Evolutionary conservation across 371 early-diverging fungal genomes (phyloP), one percentile per base, ranked within the genome.

Genomic region (Saksenaea oblongispora): DNA sequence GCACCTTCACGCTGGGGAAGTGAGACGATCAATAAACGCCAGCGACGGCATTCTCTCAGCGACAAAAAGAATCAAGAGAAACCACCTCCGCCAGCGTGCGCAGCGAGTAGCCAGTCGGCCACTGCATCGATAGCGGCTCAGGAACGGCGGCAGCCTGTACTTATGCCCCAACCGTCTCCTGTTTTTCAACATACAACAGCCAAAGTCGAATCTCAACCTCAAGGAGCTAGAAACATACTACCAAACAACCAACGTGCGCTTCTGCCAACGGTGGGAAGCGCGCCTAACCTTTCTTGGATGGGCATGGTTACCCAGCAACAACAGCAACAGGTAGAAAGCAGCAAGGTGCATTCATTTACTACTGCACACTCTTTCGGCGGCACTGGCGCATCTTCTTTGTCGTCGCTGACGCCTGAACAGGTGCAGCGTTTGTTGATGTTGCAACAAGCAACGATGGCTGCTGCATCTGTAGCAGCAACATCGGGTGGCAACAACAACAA

Each of bases 21-120:
- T 34, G 65, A 74, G 35, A 56, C 70, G 9, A 58, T 68, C 1
- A 66, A 62, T 37, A 78, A 78, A 54, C 66, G 78, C 36, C 78
- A 78, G 51, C 65, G 78, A 34, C 73, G 78, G 7, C 69, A 73
- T 65, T 78, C 78, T 57, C 64, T 69, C 57, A 54, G 58, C 34
- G 56, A 53, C 39, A 13, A 62, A 62, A 62, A 67, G 62, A 65
- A 62, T 60, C 60, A 70, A 64, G 67, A 62, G 41, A 59, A 54
- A 34, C 55, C 55, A 36, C 54, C 55, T 31, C 47, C 54, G 51
- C 65, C 65, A 42, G 13, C 58, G 15, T 37, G 58, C 35, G 14
- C 37, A 14, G 13, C 14, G 24, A 36, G 11, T 59, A 14, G 15
- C n/a, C 58, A 42, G 18, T 31, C 28, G 5, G 54, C 63, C 31